Evolutionary conservation across 345 rosid species (phyloP), one percentile per base, ranked within the genome.

Genomic region (Cochlearia excelsa): DNA sequence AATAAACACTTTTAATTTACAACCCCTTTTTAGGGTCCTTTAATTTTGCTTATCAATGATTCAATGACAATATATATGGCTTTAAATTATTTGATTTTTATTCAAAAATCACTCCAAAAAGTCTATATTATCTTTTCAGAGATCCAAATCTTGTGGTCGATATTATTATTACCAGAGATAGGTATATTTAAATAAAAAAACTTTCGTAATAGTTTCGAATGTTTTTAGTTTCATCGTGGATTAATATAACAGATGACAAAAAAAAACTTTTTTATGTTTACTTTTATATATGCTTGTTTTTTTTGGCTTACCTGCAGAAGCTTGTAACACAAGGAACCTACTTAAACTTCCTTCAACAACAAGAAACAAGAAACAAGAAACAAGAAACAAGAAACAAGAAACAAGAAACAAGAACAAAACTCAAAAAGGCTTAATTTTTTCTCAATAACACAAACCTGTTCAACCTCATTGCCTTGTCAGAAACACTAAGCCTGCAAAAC

Each of bases 401-500:
- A 30, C 56, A 68, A 68, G 66, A 52, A 53, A 51, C 31, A 6
- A 16, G 10, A 42, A 57, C 58, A 59, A 58, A 34, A 1, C 9
- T 3, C 11, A 10, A 46, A 16, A 26, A n/a, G 9, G 10, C 54
- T 46, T 31, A 56, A 47, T 10, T 39, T 37, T 39, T 35, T 9
- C 26, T 55, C 51, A 47, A 16, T 44, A 61, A 62, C 34, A 62
- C 63, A 49, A 56, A 62, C 74, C 68, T 62, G 48, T 50, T 63
- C 37, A 23, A 23, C 45, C 46, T 58, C 66, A 39, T 71, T 65
- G 51, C 46, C 75, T 46, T 30, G 75, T 71, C 61, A 71, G 46
- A 57, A 71, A 46, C 45, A 71, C 75, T 46, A 71, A 57, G 39
- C 66, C 50, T 57, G 66, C 75, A 64, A 71, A 71, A 59, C 75